phyloP scores from a whole-genome alignment of 441 rosid genomes.

The Euphorbia schlechtendalii region DNA sequence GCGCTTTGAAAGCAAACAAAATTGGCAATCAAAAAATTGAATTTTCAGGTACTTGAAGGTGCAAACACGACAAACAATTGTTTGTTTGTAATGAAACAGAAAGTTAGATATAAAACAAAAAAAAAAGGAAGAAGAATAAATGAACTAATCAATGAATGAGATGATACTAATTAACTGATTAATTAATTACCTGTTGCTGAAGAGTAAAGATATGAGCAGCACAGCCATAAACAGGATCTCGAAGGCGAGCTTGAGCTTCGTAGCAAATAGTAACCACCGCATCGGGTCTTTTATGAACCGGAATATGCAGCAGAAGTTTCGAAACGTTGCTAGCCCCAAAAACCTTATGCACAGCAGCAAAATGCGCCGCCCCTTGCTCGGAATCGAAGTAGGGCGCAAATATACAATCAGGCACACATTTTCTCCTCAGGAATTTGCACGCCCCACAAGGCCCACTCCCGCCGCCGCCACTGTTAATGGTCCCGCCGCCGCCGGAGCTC shows the following conservation, averaged over 20 bases:
- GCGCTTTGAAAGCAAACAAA: constrained; percentile 9
- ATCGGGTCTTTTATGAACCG: constrained; percentile 62
- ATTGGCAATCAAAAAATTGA: neutral
- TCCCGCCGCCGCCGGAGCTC: too few species aligned
- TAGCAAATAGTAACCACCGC: constrained; percentile 86
- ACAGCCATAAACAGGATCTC: constrained; percentile 94
- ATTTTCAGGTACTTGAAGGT: neutral
- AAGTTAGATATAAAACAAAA: too few species aligned
- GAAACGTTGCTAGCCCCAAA: constrained; percentile 95
- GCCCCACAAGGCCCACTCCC: constrained; percentile 89
- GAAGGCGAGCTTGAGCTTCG: constrained; percentile 83
- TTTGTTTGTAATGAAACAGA: neutral
- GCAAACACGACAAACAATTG: neutral
- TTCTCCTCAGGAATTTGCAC: constrained; percentile 88
- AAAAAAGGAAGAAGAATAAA: too few species aligned
- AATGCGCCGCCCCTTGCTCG: constrained; percentile 91
- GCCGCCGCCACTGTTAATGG: constrained; percentile 26
- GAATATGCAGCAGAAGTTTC: constrained; percentile 68
- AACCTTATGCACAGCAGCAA: constrained; percentile 92
- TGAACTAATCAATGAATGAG: too few species aligned
- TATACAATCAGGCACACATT: constrained; percentile 77
- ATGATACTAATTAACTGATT: too few species aligned
- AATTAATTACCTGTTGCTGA: constrained; percentile 82
- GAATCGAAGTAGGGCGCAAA: constrained; percentile 91
- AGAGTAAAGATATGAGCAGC: constrained; percentile 91